Base-by-base conservation (phyloP, 2,329 filamentous ascomycete genomes). In the Endoconidiophora polonica region DNA sequence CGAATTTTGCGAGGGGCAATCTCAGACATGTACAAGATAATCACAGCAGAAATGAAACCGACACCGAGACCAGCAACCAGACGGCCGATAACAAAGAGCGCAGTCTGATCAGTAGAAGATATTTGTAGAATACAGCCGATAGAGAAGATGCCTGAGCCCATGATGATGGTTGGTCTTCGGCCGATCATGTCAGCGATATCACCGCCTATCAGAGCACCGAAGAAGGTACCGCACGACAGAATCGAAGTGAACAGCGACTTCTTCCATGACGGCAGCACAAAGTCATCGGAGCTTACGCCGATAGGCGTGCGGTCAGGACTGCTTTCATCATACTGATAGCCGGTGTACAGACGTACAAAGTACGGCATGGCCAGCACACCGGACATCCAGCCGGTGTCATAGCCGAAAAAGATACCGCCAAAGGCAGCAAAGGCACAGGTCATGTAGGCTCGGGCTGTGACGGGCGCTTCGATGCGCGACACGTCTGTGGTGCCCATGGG, bases 11-110 rank as follows among this genome's bases (percentile, higher is more conserved):
- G 75, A 52, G 81, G 81, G 55, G 68, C 71, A 61, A 88, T 85
- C 67, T 88, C 85, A 45, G 81, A 86, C 84, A 91, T 90, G 75
- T 91, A 88, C 54, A 87, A 71, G 60, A 87, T 85, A 64, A 87
- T 79, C 59, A 86, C 79, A 59, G 83, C 81, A 6, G 81, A 86
- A 57, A 84, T 81, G 62, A 86, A 86, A 60, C 83, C 84, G 58
- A 87, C 82, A 71, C 84, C 84, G 51, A 86, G 63, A 62, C 84
- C 84, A 44, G 83, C 79, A 58, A 90, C 66, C 52, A 87, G 66
- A 72, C 83, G 83, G 62, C 84, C 84, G 52, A 76, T 73, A 20
- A 85, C 79, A 53, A 87, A 77, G 10, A 83, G 67, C 37, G 71
- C 68, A 48, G 69, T 63, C 49, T 60, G 60, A 18, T 60, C 57